Conservation (phyloP, 2,329 filamentous ascomycete genomes). For the Xylariaceae sp. region DNA sequence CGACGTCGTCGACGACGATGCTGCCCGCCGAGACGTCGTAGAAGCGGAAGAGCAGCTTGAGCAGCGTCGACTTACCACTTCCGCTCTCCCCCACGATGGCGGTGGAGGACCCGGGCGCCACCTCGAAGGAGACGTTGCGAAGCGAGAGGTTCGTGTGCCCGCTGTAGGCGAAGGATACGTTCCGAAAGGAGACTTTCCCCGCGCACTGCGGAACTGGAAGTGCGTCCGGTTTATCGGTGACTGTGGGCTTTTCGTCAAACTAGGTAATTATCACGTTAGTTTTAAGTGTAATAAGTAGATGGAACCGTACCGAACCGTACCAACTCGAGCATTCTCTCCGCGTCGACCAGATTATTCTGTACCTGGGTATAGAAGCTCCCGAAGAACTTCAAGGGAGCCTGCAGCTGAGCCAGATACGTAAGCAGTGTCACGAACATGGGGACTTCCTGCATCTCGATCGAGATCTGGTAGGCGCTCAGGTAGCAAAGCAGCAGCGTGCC, state of each 20-base stretch:
- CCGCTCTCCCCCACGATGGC: conserved; percentile 2
- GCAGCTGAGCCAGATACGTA: conserved; percentile 32
- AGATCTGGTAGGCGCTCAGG: conserved; percentile 58
- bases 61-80: conserved; percentile 5
- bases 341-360: conserved; percentile 41
- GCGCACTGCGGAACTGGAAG: no score
- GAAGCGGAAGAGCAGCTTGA: conserved; percentile 4
- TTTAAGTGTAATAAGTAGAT: no score
- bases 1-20: background rate
- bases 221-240: no score
- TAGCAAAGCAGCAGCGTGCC: conserved; percentile 54
- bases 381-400: conserved; percentile 57
- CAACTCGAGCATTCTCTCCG: conserved; percentile 41
- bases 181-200: no score
- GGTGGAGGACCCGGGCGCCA: background rate
- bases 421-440: conserved; percentile 47
- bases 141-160: no score
- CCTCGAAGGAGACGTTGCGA: no score
- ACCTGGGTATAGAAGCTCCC: conserved; percentile 43
- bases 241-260: no score
- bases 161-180: no score
- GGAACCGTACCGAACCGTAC: no score
- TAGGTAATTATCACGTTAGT: no score
- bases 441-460: conserved; percentile 45
- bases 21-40: conserved; percentile 1